phyloP scores from a whole-genome alignment of 176 grass and related monocot genomes.

The Hordeum marinum region DNA sequence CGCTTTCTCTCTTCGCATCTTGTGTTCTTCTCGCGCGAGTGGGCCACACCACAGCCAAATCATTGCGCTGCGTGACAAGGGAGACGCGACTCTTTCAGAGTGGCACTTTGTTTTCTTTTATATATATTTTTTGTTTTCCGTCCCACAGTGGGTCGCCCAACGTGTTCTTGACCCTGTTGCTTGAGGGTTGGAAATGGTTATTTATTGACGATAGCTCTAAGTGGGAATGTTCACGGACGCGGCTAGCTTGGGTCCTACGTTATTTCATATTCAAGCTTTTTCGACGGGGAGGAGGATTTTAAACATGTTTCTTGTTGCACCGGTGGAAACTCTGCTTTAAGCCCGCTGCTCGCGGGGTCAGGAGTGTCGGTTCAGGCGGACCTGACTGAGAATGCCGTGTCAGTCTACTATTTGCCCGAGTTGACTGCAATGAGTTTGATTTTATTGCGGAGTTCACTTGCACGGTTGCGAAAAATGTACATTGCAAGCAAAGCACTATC shows the following conservation, averaged over 20 bases:
- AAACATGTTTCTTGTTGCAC: not conserved
- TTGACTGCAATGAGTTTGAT: not conserved
- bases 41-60: conserved; percentile 24
- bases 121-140: not conserved
- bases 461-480: not conserved
- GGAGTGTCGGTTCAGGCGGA: not conserved
- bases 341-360: not conserved
- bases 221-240: not conserved
- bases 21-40: not conserved
- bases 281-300: not conserved
- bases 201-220: conserved; percentile 21
- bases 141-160: conserved; percentile 7
- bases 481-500: not conserved
- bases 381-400: not conserved
- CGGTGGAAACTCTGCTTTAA: not conserved
- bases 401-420: not conserved
- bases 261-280: not conserved
- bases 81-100: not conserved
- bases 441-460: not conserved
- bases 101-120: not conserved
- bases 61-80: conserved; percentile 23
- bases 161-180: conserved; percentile 26
- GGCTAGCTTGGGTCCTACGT: not conserved
- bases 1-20: not conserved
- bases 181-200: conserved; percentile 6